Base-by-base conservation (phyloP, 345 rosid species). In the Lagerstroemia speciosa region DNA sequence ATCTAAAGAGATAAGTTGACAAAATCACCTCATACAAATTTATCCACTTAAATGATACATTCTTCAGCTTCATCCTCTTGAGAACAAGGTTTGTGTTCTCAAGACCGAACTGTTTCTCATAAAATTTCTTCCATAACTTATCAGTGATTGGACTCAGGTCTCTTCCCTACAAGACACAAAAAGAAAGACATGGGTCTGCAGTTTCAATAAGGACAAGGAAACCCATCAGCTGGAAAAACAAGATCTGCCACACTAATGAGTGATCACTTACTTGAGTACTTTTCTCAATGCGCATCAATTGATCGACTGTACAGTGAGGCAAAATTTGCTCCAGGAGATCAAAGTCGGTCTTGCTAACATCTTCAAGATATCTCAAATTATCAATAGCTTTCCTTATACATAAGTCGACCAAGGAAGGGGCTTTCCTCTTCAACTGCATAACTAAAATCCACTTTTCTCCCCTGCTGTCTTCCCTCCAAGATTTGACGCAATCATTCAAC, bases 81-180 rank as follows among this genome's bases (percentile, higher is more conserved):
- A 82, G 50, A 33, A 80, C 90, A 48, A 70, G 26, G 63, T 78
- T 69, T 29, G 71, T 27, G 37, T 74, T 81, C 58, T 29, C 46
- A 62, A 68, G 69, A 72, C 96, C 95, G 69, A 79, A 91, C 43
- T 85, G 72, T 65, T 71, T 74, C 84, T 79, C 78, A 68, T 80
- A 94, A 77, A 88, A 89, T 62, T 80, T 75, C 84, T 79, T 86
- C 99, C 99, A 94, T 8, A 91, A 67, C 29, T 78, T 67, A 82
- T 94, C 83, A 19, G 97, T 94, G 27, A 94, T 74, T 0, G 95
- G 85, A 83, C 83, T 85, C 74, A 94, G 92, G 78, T 94, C 95
- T 46, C 90, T 81, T 67, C 77, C 96, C 98, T 93, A 67, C 58
- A 64, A 30, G 78, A 38, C 9, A 41, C 9, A 62, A 41, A 14